Percentiles rank a stretch among this genome's conserved stretches.
Conservation (phyloP, 257 asterid species). For the Capsicum rhomboideum region DNA sequence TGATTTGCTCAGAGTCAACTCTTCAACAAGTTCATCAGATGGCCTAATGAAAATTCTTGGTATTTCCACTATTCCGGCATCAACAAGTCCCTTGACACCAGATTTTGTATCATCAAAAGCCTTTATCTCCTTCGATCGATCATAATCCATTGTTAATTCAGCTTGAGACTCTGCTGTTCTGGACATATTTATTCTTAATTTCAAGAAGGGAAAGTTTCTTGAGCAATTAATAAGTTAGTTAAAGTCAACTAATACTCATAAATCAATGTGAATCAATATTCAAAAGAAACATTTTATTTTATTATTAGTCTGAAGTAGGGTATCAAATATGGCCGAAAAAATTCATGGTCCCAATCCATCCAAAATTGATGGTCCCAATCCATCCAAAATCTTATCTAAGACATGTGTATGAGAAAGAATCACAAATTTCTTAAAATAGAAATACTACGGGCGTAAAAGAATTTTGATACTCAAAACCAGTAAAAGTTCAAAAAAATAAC, state of each 20-base stretch:
- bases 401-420: no score
- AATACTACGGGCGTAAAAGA: no score
- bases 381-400: no score
- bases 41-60: conserved; percentile 34
- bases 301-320: no score
- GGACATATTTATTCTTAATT: neutral
- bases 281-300: no score
- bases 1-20: conserved; percentile 2
- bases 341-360: no score
- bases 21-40: conserved; percentile 33
- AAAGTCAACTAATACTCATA: neutral
- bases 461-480: no score
- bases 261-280: neutral
- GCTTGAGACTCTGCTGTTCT: neutral
- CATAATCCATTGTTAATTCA: neutral
- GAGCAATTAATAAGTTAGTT: neutral
- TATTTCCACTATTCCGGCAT: conserved; percentile 12
- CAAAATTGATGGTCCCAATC: no score
- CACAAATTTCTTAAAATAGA: no score
- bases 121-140: conserved; percentile 13
- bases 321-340: no score
- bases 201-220: neutral
- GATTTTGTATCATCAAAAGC: conserved; percentile 14
- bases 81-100: conserved; percentile 23
- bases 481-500: no score